Percentiles rank a stretch among this genome's conserved stretches.
phyloP scores from a whole-genome alignment of 1,284 basidiomycete species.

The Cryptococcus sp. region DNA sequence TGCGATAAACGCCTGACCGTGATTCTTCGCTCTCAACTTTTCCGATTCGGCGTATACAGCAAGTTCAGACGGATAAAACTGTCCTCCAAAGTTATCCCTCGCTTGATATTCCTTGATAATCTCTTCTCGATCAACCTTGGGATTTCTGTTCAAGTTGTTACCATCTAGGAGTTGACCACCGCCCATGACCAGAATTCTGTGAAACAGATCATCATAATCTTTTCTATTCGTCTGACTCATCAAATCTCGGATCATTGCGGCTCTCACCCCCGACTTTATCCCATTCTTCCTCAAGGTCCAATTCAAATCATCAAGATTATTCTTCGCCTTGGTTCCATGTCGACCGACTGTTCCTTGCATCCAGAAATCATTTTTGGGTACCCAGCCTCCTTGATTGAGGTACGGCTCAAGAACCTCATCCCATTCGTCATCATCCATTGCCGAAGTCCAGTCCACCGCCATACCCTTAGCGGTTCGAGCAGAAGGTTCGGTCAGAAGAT shows the following conservation, averaged over 20 bases:
- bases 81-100: not conserved
- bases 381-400: not conserved
- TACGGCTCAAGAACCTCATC: not conserved
- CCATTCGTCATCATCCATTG: not conserved
- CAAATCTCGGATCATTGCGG: not conserved
- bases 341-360: not conserved
- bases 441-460: not conserved
- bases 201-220: not conserved
- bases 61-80: not conserved
- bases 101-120: not conserved
- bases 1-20: not conserved
- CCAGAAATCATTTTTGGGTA: not conserved
- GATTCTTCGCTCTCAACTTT: not conserved
- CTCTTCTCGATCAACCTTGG: not conserved
- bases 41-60: not conserved
- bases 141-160: not conserved
- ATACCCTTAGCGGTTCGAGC: not conserved
- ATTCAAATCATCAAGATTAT: not conserved
- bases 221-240: not conserved
- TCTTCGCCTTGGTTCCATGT: not conserved
- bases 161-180: not conserved
- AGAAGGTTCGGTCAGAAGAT: not conserved
- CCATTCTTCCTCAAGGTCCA: not conserved
- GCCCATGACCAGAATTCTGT: not conserved
- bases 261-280: not conserved